Conservation (phyloP, 192 early-diverging fungal species). For the Tieghemiomyces parasiticus region DNA sequence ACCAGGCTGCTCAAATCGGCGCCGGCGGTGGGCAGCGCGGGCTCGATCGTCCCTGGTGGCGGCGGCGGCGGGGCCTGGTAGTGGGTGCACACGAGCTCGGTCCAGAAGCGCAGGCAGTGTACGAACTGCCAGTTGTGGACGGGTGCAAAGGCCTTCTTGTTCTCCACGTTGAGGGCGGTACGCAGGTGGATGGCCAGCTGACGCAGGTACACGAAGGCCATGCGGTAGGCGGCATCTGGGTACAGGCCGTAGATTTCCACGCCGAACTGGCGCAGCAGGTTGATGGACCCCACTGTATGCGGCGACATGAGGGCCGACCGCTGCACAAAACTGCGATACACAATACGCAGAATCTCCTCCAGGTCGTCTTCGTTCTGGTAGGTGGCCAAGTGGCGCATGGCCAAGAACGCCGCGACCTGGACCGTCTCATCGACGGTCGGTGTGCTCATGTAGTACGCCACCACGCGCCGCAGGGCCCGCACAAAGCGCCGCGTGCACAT, state of each 20-base stretch:
- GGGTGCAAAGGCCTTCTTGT: conserved; percentile 72
- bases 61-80: conserved; percentile 15
- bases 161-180: conserved; percentile 68
- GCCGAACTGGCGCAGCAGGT: conserved; percentile 86
- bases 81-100: conserved; percentile 65
- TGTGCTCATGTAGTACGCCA: conserved; percentile 36
- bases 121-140: conserved; percentile 98
- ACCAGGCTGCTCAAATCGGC: conserved; percentile 31
- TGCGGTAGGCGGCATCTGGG: conserved; percentile 71
- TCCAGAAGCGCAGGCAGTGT: conserved; percentile 84
- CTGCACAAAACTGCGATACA: conserved; percentile 70
- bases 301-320: conserved; percentile 59
- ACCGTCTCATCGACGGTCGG: conserved; percentile 43
- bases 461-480: conserved; percentile 58
- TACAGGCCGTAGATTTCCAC: conserved; percentile 77
- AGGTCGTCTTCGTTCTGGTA: conserved; percentile 34
- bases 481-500: conserved; percentile 64
- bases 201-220: conserved; percentile 83
- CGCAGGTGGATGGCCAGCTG: conserved; percentile 88
- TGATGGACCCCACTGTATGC: conserved; percentile 67
- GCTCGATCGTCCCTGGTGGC: conserved; percentile 12
- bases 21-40: conserved; percentile 15
- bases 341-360: conserved; percentile 58
- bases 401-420: conserved; percentile 70
- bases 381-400: conserved; percentile 57